Conservation (phyloP, 2,329 filamentous ascomycete species). For the Penicillium sp. region DNA sequence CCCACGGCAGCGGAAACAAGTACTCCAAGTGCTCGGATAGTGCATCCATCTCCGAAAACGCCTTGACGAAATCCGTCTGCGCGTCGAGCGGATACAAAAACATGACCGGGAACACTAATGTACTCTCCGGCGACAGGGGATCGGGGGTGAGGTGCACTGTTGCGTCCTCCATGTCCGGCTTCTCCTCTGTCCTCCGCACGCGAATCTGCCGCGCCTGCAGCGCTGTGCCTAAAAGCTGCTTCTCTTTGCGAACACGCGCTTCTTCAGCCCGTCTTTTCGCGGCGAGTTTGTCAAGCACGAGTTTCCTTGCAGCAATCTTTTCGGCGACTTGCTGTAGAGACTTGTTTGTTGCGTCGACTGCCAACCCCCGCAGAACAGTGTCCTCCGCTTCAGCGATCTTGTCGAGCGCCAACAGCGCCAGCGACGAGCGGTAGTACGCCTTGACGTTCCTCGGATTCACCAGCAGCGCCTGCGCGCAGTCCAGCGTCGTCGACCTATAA, state of each 20-base stretch:
- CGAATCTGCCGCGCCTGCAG: constrained; percentile 67
- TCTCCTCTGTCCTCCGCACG: constrained; percentile 61
- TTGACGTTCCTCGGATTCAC: constrained; percentile 81
- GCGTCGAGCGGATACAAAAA: constrained; percentile 79
- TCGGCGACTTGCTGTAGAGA: constrained; percentile 59
- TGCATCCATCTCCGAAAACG: constrained; percentile 71
- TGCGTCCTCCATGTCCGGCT: constrained; percentile 87
- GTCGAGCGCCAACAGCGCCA: constrained; percentile 73
- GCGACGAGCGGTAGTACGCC: constrained; percentile 80
- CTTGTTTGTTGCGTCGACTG: constrained; percentile 66
- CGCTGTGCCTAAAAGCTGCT: constrained; percentile 60
- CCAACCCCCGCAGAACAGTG: constrained; percentile 64
- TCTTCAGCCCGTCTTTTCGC: constrained; percentile 52
- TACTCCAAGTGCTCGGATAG: constrained; percentile 78
- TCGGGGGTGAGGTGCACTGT: constrained; percentile 66
- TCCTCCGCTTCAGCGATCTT: constrained; percentile 77
- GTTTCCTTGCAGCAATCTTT: constrained; percentile 61
- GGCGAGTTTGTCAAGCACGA: constrained; percentile 53
- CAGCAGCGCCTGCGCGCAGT: constrained; percentile 74
- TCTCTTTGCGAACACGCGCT: constrained; percentile 49
- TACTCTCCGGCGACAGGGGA: constrained; percentile 66
- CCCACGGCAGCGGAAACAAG: constrained; percentile 87
- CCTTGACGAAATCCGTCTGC: constrained; percentile 88
- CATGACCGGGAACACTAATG: constrained; percentile 71
- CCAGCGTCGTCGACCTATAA: constrained; percentile 78